phyloP scores from a whole-genome alignment of 164 flowering plant species.

The Akebia trifoliata region DNA sequence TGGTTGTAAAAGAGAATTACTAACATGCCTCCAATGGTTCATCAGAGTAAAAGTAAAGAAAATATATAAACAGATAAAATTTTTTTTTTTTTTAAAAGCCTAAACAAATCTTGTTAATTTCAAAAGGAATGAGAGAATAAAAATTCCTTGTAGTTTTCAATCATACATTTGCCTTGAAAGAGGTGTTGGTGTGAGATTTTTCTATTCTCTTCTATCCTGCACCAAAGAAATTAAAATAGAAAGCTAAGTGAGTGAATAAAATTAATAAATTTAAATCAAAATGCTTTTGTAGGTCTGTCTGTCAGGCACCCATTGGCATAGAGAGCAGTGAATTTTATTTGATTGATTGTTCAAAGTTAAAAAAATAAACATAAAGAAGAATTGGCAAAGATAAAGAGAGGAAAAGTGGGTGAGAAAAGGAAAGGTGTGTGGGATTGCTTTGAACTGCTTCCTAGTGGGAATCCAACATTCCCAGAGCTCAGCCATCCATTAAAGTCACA shows the following conservation, averaged over 20 bases:
- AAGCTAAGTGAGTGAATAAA: too few relatives aligned
- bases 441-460: constrained; percentile 17
- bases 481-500: constrained; percentile 21
- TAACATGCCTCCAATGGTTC: constrained; percentile 6
- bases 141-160: constrained; percentile 18
- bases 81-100: constrained; percentile 10
- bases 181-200: neutral
- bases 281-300: too few relatives aligned
- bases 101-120: neutral
- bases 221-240: too few relatives aligned
- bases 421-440: constrained; percentile 4
- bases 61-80: too few relatives aligned
- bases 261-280: too few relatives aligned
- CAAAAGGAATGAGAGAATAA: neutral
- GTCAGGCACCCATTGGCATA: too few relatives aligned
- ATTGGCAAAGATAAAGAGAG: neutral
- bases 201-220: neutral
- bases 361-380: too few relatives aligned
- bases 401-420: constrained; percentile 5
- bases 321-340: too few relatives aligned
- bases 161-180: constrained; percentile 31
- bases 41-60: constrained; percentile 22
- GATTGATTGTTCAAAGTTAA: too few relatives aligned
- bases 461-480: constrained; percentile 39
- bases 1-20: too few relatives aligned